Base-by-base conservation (phyloP, 192 early-diverging fungal species). In the Coemansia asiatica region DNA sequence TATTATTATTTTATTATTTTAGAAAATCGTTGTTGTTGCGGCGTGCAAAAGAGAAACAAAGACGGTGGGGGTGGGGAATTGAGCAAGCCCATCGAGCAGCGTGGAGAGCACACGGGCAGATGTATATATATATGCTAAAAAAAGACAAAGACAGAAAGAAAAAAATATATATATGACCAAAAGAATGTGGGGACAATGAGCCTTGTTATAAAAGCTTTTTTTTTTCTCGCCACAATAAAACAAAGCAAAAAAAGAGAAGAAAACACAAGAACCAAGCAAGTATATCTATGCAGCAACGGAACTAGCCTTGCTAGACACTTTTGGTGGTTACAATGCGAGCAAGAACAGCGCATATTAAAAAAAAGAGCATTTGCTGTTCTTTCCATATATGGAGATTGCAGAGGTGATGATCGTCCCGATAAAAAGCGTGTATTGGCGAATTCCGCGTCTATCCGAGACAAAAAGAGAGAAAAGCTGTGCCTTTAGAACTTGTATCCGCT, bases 401-500 rank as follows among this genome's bases (percentile, higher is more conserved):
- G 3, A 33, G 31, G 4, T 3, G 31, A 33, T 33, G 31, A 33
- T 33, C 31, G 31, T n/a, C n/a, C n/a, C n/a, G n/a, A n/a, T n/a
- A n/a, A n/a, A n/a, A n/a, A n/a, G n/a, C n/a, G n/a, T n/a, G n/a
- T 33, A 33, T 8, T 33, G 31, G 31, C 31, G 31, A 33, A 8
- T 33, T 18, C 40, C 40, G 16, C 40, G 50, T 53, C 21, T 1
- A 53, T 53, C 8, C 21, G 21, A 53, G 50, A 23, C 6, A 53
- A 23, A 21, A 50, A 31, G 9, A 64, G 33, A 55, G 35, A 55
- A 38, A 27, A 40, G 36, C 16, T 18, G 35, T 36, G 6, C 1
- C 10, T 18, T 65, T 76, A 96, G 53, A 98, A 69, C 79, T 98
- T 98, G 85, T 90, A 96, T 47, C 96, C 96, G 44, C 91, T 87